Conservation (phyloP, 106 monocot genomes). For the Alisma plantagoaquatica region DNA sequence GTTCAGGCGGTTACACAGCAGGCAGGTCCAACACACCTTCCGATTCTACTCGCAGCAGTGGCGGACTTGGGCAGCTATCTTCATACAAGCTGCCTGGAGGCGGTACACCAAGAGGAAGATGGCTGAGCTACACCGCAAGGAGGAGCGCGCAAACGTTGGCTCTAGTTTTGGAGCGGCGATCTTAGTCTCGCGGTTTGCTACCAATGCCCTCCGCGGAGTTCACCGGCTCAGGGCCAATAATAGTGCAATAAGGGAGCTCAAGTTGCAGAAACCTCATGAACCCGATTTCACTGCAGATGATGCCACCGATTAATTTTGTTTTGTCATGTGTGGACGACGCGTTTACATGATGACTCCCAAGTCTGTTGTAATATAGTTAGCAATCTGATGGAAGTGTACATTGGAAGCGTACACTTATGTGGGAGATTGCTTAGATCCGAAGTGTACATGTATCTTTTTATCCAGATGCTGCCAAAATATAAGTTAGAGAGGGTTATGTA, state of each 20-base stretch:
- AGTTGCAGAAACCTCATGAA: constrained; percentile 45
- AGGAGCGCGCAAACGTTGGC: constrained; percentile 1
- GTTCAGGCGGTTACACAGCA: constrained; percentile 66
- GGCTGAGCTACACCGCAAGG: constrained; percentile 26
- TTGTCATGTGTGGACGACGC: too few relatives aligned
- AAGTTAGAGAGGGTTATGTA: too few relatives aligned
- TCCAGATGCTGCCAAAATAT: too few relatives aligned
- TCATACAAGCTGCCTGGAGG: constrained; percentile 74
- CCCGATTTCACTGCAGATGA: constrained; percentile 57
- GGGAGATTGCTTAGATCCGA: too few relatives aligned
- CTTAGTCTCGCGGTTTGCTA: constrained; percentile 50
- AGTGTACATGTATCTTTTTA: too few relatives aligned
- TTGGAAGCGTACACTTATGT: too few relatives aligned
- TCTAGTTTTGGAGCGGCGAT: constrained; percentile 45
- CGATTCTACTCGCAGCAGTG: constrained; percentile 77
- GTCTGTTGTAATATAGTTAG: too few relatives aligned
- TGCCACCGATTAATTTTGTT: constrained; percentile 5
- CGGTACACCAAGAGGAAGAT: constrained; percentile 46
- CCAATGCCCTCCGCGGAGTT: constrained; percentile 50
- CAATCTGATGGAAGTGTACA: too few relatives aligned
- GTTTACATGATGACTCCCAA: too few relatives aligned
- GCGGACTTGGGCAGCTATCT: constrained; percentile 77
- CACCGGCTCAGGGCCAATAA: constrained; percentile 31
- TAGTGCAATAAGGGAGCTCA: constrained; percentile 20
- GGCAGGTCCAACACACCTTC: constrained; percentile 69